Base-by-base conservation (phyloP, 768 basidiomycete species). In the Mycena filopes region DNA sequence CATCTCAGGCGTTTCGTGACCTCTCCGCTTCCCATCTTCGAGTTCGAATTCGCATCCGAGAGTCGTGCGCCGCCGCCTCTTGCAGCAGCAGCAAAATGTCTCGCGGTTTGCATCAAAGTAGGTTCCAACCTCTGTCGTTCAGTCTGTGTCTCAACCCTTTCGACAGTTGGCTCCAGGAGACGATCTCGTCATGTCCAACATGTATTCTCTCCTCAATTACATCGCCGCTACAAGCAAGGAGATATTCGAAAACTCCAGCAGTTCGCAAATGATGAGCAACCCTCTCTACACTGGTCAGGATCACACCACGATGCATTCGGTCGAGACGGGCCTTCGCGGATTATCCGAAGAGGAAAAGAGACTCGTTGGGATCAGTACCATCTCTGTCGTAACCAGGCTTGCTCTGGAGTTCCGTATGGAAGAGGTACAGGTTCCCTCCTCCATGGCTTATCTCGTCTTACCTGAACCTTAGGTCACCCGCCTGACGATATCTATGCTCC, bases 171-270 rank as follows among this genome's bases (percentile, higher is more conserved):
- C 93, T 18, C 91, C 93, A 18, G 93, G 93, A 45, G 93, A 95
- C 68, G 95, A 96, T 73, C 85, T 95, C 40, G 85, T 93, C 74
- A 90, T 96, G 87, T 98, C 96, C 4, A 94, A 96, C 70, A 92
- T 98, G 89, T 98, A 99, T 76, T 98, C 97, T 6, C 86, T 99
- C 15, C 84, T 99, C 64, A 98, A 99, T 74, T 92, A 93, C 75
- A 91, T 98, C 63, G 89, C 93, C 2, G 89, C 92, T 4, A 89
- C 94, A 3, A 91, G 89, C 80, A 93, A 92, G 73, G 92, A 93
- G 49, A 85, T 87, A 36, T 84, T 84, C 38, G 91, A 91, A 53
- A 78, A 73, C 51, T 80, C 84, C 3, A 78, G 70, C 36, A 82
- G 78, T 41, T 76, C 83, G 11, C 81, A 85, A 54, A 61, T 82